phyloP scores from a whole-genome alignment of 441 rosid genomes.

The Brassica balearica region DNA sequence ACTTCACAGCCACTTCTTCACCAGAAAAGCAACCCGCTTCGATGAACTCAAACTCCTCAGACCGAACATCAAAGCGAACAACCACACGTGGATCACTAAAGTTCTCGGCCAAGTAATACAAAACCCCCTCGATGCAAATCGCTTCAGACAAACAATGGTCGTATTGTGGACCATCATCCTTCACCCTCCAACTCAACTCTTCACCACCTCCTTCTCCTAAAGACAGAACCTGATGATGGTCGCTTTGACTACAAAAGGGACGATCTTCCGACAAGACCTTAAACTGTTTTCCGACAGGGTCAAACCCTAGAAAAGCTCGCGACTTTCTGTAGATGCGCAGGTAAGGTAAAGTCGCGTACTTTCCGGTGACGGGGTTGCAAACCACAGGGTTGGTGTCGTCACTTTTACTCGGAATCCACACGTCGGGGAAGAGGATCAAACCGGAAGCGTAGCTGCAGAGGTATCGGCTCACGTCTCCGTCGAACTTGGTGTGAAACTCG shows the following conservation, averaged over 20 bases:
- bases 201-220: neutral
- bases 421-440: neutral
- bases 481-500: neutral
- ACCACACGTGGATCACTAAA: neutral
- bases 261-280: neutral
- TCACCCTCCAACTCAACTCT: constrained; percentile 4
- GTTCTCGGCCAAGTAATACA: neutral
- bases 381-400: neutral
- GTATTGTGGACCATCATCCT: neutral
- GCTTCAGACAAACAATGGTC: neutral
- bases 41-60: neutral
- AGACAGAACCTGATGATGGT: neutral
- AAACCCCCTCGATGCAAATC: neutral
- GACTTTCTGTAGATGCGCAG: neutral
- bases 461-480: neutral
- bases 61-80: neutral
- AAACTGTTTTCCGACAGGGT: neutral
- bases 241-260: neutral
- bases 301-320: neutral
- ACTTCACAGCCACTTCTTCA: neutral
- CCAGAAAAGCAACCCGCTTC: neutral
- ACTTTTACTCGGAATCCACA: neutral
- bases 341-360: neutral
- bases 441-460: neutral
- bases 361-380: neutral